A percentile compares a stretch with the other conserved stretches of the same genome.
These are phyloP conservation scores for Pseudonitzschia multiseries DNA, from an alignment of 108 stramenopile genomes.

Conservation along the genomic window DNA sequence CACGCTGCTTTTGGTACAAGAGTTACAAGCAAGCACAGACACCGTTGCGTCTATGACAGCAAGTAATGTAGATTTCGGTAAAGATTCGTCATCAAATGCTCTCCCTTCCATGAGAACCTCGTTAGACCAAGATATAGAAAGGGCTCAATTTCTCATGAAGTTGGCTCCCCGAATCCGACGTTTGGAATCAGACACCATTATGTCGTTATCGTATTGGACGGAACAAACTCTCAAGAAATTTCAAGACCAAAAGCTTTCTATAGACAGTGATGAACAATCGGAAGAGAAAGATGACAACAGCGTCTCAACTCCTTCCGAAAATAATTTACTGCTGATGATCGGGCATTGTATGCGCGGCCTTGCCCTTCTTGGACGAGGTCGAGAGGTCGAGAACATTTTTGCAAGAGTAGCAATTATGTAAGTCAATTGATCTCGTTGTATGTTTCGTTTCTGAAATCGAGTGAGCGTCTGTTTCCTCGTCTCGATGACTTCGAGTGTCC, in stretches of 20 bases:
- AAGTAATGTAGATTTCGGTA: conserved; percentile 7
- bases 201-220: conserved; percentile 47
- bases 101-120: conserved; percentile 41
- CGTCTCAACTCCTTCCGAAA: conserved; percentile 16
- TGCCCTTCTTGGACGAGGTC: conserved; percentile 66
- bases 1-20: conserved; percentile 61
- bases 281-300: conserved; percentile 8
- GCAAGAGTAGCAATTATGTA: conserved; percentile 85
- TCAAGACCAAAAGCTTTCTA: conserved; percentile 32
- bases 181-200: conserved; percentile 68
- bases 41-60: conserved; percentile 56
- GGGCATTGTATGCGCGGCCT: conserved; percentile 79
- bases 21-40: conserved; percentile 62
- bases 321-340: conserved; percentile 59
- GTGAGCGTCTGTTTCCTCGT: no score
- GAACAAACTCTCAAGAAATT: conserved; percentile 58
- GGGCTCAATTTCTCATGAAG: conserved; percentile 79
- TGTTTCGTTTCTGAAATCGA: not conserved
- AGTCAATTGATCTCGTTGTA: conserved; percentile 4
- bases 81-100: conserved; percentile 13
- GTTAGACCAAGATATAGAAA: conserved; percentile 61
- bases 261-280: conserved; percentile 1
- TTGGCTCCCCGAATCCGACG: conserved; percentile 81
- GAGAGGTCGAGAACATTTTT: conserved; percentile 82
- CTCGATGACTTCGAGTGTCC: not conserved